Percentiles rank a stretch among this genome's conserved stretches.
Conservation (phyloP, 768 basidiomycete species). For the Inosperma sp. region DNA sequence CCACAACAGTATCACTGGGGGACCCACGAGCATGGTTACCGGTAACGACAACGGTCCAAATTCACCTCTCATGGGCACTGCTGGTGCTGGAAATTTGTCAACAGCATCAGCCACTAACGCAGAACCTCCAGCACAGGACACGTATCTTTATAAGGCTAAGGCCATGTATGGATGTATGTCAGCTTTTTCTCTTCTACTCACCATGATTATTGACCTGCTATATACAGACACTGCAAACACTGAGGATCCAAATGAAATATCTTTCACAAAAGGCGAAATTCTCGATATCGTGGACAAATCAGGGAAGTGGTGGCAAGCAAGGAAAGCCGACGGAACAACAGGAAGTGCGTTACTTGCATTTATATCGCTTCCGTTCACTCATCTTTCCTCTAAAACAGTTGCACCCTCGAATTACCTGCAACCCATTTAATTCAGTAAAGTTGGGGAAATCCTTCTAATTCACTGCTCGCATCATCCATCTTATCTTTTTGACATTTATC, state of each 20-base stretch:
- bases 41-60: constrained; percentile 47
- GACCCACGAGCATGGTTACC: constrained; percentile 37
- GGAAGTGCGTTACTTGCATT: constrained; percentile 60
- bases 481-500: too few relatives aligned
- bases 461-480: not conserved
- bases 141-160: constrained; percentile 72
- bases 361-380: constrained; percentile 11
- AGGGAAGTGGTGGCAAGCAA: constrained; percentile 92
- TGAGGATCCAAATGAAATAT: constrained; percentile 95
- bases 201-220: constrained; percentile 19
- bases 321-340: constrained; percentile 65
- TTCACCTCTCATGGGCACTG: constrained; percentile 68
- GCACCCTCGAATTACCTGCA: constrained; percentile 85
- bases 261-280: constrained; percentile 87
- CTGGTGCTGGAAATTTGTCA: constrained; percentile 50
- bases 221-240: constrained; percentile 81
- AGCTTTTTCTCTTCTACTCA: constrained; percentile 15
- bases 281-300: constrained; percentile 91
- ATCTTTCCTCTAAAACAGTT: constrained; percentile 39
- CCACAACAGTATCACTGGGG: constrained; percentile 44
- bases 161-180: constrained; percentile 81
- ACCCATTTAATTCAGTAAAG: constrained; percentile 48
- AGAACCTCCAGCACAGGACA: constrained; percentile 32
- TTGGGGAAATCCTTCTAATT: constrained; percentile 10
- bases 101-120: constrained; percentile 24